A percentile compares a stretch with the other conserved stretches of the same genome.
Conservation (phyloP, 371 early-diverging fungal species). For the Nematocida sp. region DNA sequence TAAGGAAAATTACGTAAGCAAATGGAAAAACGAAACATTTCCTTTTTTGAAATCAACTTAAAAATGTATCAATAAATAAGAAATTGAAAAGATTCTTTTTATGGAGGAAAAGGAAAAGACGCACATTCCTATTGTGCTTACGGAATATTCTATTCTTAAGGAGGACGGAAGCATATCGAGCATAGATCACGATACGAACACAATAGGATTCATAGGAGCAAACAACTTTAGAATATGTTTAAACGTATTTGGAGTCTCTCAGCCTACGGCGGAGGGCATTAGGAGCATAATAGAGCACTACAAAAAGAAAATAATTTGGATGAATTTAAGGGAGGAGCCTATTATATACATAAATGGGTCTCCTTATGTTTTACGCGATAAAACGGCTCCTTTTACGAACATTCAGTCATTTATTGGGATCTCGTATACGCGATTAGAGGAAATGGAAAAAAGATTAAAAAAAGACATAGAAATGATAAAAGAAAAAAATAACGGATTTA, state of each 20-base stretch:
- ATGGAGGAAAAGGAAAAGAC: not conserved
- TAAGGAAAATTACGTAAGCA: conserved; percentile 27
- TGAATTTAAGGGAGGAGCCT: conserved; percentile 73
- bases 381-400: conserved; percentile 51
- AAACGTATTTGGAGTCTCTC: conserved; percentile 45
- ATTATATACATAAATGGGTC: conserved; percentile 71
- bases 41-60: no score
- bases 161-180: not conserved
- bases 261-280: conserved; percentile 46
- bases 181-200: not conserved
- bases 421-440: conserved; percentile 31
- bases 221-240: conserved; percentile 23
- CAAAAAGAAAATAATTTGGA: conserved; percentile 68
- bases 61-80: no score
- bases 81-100: no score
- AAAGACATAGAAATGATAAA: conserved; percentile 26
- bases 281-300: not conserved
- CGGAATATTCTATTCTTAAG: conserved; percentile 33
- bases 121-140: conserved; percentile 29
- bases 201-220: conserved; percentile 29
- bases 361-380: conserved; percentile 55
- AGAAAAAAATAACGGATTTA: conserved; percentile 20
- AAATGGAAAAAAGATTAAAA: conserved; percentile 51
- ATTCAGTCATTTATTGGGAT: conserved; percentile 63
- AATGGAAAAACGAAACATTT: no score